Evolutionary conservation across 495 filamentous ascomycete genomes (phyloP).

Genomic region (Penicillium samsonianum): DNA sequence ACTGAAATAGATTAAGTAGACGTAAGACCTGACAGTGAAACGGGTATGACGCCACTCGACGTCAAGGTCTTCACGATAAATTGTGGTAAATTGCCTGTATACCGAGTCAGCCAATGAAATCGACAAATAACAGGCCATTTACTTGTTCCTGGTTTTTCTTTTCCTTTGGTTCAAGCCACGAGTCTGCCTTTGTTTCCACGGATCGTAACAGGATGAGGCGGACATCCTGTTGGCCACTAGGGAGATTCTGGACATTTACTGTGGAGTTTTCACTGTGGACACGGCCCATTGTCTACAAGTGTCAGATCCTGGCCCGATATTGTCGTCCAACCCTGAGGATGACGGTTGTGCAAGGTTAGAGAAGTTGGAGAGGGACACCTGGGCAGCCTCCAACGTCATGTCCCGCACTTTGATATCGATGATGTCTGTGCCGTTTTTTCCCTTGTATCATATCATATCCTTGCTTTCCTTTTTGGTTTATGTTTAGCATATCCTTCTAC

Average conservation of each 20-base stretch:
- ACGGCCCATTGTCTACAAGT: constrained; percentile 3
- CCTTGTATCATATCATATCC: constrained; percentile 9
- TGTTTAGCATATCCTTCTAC: neutral
- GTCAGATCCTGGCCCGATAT: neutral
- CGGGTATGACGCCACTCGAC: constrained; percentile 22
- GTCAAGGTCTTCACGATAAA: constrained; percentile 10
- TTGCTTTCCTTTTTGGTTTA: constrained; percentile 10
- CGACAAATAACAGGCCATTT: neutral
- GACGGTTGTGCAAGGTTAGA: neutral
- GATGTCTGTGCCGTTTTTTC: neutral
- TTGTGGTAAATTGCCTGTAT: neutral
- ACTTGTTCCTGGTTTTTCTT: constrained; percentile 8
- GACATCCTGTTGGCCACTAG: neutral
- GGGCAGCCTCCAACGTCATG: constrained; percentile 38
- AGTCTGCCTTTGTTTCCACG: constrained; percentile 22
- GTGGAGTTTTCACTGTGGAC: neutral
- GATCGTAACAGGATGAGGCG: constrained; percentile 2
- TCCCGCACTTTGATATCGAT: constrained; percentile 2
- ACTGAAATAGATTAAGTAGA: constrained; percentile 32
- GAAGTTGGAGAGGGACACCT: neutral
- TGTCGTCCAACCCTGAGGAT: neutral
- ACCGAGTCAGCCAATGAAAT: neutral
- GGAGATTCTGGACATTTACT: neutral
- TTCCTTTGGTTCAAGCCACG: constrained; percentile 21
- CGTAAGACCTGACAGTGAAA: constrained; percentile 24